phyloP scores from a whole-genome alignment of 2,329 filamentous ascomycete genomes.

The Dactylella cylindrospora region DNA sequence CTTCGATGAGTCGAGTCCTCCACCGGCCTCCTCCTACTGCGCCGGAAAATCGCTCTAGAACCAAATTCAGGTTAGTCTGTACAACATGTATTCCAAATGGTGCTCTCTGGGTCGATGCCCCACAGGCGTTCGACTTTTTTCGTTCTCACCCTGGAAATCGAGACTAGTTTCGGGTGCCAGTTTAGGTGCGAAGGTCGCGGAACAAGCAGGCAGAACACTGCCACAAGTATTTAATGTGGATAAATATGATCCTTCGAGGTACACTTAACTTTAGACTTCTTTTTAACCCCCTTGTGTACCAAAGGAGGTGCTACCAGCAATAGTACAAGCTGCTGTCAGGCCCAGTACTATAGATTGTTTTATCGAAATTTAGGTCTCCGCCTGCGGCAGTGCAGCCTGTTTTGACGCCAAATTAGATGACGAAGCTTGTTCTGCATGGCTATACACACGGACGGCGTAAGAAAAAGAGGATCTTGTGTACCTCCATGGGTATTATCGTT shows the following conservation, averaged over 20 bases:
- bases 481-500: too few relatives aligned
- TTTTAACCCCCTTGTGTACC: conserved; percentile 5
- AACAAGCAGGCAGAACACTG: conserved; percentile 18
- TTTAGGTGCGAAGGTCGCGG: too few relatives aligned
- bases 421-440: conserved; percentile 19
- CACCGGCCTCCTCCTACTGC: conserved; percentile 1
- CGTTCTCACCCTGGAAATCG: too few relatives aligned
- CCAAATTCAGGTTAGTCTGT: conserved; percentile 31
- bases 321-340: conserved; percentile 19
- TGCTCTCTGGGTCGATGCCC: too few relatives aligned
- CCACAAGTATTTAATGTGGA: conserved; percentile 9
- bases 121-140: too few relatives aligned
- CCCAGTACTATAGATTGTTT: too few relatives aligned
- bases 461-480: too few relatives aligned
- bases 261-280: not conserved
- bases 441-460: too few relatives aligned
- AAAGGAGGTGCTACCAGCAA: not conserved
- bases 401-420: conserved; percentile 38
- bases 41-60: conserved; percentile 16
- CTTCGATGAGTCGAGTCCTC: conserved; percentile 14
- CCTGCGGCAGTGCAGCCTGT: conserved; percentile 36
- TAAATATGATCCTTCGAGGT: conserved; percentile 35
- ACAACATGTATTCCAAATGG: conserved; percentile 44
- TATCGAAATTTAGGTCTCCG: conserved; percentile 15
- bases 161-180: too few relatives aligned